Base-by-base conservation (phyloP, 108 stramenopile species). In the Skeletonema marinoi region DNA sequence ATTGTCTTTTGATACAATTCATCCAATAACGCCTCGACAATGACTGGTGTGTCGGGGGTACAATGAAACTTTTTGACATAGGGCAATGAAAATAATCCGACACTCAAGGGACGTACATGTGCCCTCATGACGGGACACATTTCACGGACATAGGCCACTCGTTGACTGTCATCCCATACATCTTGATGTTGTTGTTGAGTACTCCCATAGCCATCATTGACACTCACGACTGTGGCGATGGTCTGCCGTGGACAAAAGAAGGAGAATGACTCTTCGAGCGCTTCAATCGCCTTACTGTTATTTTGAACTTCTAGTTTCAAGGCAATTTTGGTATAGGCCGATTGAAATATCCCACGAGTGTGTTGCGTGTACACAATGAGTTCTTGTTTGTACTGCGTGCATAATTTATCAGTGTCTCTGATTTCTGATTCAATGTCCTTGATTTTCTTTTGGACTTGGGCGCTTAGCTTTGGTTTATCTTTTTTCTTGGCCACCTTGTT, bases 101-200 rank as follows among this genome's bases (percentile, higher is more conserved):
- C 63, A 17, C 9, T 19, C 8, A 12, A 64, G 0, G 30, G 63
- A 35, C 38, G 32, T 10, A 19, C 29, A 17, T 60, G 60, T 6
- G 59, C 17, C 19, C 68, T 68, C 48, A 80, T 44, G 6, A 80
- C 66, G 1, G 71, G 66, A 11, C 72, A 39, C 78, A 80, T 80
- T 63, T 80, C 78, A 2, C 25, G 50, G 11, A 80, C 66, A 59
- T 80, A 80, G 16, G 66, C 60, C 6, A 61, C 21, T 3, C 78
- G 71, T 51, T 73, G 71, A 56, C 54, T 56, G 25, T 56, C 54
- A 56, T 56, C 54, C 19, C 25, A 56, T 29, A 56, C 25, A 25
- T 56, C 54, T 7, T 29, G 21, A 56, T 41, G 39, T 10, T 41
- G 36, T 9, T 36, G 36, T 6, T 36, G 36, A 1, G 36, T 25